Base-by-base conservation (phyloP, 495 filamentous ascomycete species). In the Evernia prunastri region DNA sequence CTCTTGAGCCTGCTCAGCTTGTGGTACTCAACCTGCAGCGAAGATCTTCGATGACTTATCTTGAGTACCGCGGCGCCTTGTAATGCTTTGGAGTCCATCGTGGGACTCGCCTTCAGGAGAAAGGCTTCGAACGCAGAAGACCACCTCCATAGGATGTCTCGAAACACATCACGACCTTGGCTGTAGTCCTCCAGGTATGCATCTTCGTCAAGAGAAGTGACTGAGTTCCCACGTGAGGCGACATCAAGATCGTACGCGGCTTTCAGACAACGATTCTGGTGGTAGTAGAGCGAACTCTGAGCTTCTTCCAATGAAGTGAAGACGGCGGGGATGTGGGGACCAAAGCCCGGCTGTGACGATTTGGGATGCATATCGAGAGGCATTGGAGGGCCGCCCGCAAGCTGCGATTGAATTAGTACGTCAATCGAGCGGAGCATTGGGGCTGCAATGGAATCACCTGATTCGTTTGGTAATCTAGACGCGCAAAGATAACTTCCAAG, bases 291-390 rank as follows among this genome's bases (percentile, higher is more conserved):
- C 42, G 31, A 37, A 29, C 60, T 65, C 20, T 58, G 56, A 42
- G 63, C 63, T 42, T 65, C 63, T 33, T 65, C 63, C 13, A 65
- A 35, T 3, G 63, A 65, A 36, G n/a, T 29, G 23, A 65, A 65
- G 7, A 1, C 15, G 42, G 43, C 43, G 31, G 63, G 58, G 9
- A 49, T 25, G 23, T 49, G 45, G n/a, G 45, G n/a, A 23, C 45
- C 45, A 25, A 25, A 49, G 23, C 45, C 45, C 1, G 23, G 20
- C 23, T 49, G n/a, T 9, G 2, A 9, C 8, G 45, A 25, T 25
- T 49, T 49, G 23, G n/a, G 23, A 11, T 49, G 9, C 1, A 10
- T 1, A 3, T 49, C 8, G 23, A 25, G 45, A 12, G 45, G 45
- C 45, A 49, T 49, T 4, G 45, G 45, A 9, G 45, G 20, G 23